Evolutionary conservation across 1,139 yeast species (phyloP).

Genomic region (Meyerozyma carpophila): DNA sequence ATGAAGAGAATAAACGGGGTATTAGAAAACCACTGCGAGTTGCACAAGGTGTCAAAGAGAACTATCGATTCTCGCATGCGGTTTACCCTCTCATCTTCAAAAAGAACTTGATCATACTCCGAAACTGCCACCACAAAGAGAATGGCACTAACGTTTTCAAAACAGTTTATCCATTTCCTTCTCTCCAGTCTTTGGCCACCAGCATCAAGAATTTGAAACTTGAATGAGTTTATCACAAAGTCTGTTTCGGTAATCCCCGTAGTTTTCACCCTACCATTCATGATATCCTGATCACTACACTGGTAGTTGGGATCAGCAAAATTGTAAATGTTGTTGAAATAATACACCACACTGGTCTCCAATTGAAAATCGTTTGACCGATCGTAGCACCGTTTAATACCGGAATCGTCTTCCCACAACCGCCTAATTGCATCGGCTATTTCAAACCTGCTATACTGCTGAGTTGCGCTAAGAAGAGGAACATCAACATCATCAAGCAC

Average conservation of each 20-base stretch:
- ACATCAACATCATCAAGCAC: constrained; percentile 12
- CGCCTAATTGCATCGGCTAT: constrained; percentile 64
- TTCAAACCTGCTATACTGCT: constrained; percentile 21
- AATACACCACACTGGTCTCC: constrained; percentile 75
- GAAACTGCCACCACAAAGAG: constrained; percentile 88
- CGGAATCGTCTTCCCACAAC: constrained; percentile 67
- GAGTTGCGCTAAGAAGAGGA: constrained; percentile 8
- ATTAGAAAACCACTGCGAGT: constrained; percentile 76
- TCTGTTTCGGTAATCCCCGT: constrained; percentile 91
- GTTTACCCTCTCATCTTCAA: constrained; percentile 86
- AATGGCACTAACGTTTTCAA: constrained; percentile 86
- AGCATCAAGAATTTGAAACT: constrained; percentile 81
- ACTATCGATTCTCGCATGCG: constrained; percentile 88
- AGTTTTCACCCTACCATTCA: constrained; percentile 89
- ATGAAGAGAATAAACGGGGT: constrained; percentile 88
- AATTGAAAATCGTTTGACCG: constrained; percentile 76
- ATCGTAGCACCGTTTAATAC: constrained; percentile 55
- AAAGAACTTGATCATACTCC: constrained; percentile 87
- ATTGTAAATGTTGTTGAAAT: constrained; percentile 61
- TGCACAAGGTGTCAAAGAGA: constrained; percentile 78
- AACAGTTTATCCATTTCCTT: constrained; percentile 93
- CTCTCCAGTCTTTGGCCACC: constrained; percentile 97
- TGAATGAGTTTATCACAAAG: constrained; percentile 62
- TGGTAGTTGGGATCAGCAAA: constrained; percentile 62
- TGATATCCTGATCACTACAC: constrained; percentile 77